These are phyloP conservation scores for Zoysia japonica DNA, from an alignment of 176 grass and related monocot genomes.

Conservation along the genomic window DNA sequence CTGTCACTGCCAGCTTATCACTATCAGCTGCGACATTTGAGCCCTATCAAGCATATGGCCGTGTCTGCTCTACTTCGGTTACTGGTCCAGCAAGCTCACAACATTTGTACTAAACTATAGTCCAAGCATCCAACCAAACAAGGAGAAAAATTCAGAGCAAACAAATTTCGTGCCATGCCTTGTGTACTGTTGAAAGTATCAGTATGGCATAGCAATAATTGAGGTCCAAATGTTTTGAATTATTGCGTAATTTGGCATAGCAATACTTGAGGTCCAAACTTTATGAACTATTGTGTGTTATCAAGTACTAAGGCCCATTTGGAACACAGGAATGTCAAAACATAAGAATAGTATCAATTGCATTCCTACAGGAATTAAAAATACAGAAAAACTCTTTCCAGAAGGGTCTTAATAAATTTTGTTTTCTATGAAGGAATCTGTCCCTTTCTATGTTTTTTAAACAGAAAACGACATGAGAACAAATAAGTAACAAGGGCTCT, in stretches of 20 bases:
- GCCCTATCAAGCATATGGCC: neutral
- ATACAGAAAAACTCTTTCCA: no score
- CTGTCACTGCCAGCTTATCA: no score
- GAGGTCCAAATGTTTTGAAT: neutral
- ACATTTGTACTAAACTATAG: slow-evolving; percentile 14
- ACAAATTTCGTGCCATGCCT: neutral
- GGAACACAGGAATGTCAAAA: no score
- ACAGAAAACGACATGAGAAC: neutral
- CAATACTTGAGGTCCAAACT: no score
- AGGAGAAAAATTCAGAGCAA: neutral
- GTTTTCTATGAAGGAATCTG: neutral
- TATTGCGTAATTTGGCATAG: neutral
- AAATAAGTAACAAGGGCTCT: no score
- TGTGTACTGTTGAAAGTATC: no score
- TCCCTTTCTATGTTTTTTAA: neutral
- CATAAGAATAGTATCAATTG: neutral
- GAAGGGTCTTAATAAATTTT: neutral
- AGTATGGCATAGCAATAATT: slow-evolving; percentile 27
- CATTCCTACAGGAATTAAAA: neutral
- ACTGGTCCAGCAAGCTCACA: neutral
- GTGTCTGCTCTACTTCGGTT: neutral
- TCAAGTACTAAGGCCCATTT: no score
- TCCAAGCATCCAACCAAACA: neutral
- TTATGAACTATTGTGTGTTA: neutral
- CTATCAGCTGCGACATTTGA: neutral